phyloP scores from a whole-genome alignment of 352 stramenopile species.

The Phytopythium montanum region DNA sequence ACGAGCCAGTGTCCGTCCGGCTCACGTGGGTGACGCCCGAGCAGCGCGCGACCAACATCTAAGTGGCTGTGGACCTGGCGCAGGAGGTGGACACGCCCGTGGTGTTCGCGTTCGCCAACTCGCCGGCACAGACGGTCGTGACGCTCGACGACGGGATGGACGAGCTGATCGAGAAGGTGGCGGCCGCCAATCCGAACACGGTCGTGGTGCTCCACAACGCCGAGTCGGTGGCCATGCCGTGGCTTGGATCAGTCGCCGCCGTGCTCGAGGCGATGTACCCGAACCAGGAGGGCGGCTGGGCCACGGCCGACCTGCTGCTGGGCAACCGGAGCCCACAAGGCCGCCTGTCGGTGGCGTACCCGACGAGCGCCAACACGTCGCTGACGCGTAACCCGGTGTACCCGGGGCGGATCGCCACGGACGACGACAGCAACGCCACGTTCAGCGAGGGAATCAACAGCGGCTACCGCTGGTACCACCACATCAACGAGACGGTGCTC shows the following conservation, averaged over 20 bases:
- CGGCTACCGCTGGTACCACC: conserved; percentile 27
- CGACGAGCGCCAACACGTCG: conserved; percentile 18
- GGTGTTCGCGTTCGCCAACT: conserved; percentile 31
- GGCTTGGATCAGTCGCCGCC: conserved; percentile 22
- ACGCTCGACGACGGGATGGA: conserved; percentile 25
- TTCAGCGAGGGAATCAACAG: conserved; percentile 31
- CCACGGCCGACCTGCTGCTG: conserved; percentile 24
- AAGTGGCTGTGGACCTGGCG: conserved; percentile 23
- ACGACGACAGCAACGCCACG: conserved; percentile 22
- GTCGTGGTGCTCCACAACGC: conserved; percentile 31
- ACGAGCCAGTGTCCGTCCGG: conserved; percentile 25
- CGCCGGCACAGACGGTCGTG: conserved; percentile 17
- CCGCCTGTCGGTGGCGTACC: conserved; percentile 25
- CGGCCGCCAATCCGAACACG: conserved; percentile 28
- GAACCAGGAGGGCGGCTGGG: conserved; percentile 31
- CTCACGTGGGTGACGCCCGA: conserved; percentile 25
- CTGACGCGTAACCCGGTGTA: conserved; percentile 28
- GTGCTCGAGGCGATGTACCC: conserved; percentile 31
- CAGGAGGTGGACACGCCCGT: conserved; percentile 24
- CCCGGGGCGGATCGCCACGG: conserved; percentile 17
- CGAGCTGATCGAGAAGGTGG: conserved; percentile 21
- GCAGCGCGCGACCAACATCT: conserved; percentile 27
- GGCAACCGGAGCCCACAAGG: conserved; percentile 27
- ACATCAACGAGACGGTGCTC: conserved; percentile 26
- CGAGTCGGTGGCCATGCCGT: conserved; percentile 26